Base-by-base conservation (phyloP, 345 rosid species). In the Arabidopsis suecica region DNA sequence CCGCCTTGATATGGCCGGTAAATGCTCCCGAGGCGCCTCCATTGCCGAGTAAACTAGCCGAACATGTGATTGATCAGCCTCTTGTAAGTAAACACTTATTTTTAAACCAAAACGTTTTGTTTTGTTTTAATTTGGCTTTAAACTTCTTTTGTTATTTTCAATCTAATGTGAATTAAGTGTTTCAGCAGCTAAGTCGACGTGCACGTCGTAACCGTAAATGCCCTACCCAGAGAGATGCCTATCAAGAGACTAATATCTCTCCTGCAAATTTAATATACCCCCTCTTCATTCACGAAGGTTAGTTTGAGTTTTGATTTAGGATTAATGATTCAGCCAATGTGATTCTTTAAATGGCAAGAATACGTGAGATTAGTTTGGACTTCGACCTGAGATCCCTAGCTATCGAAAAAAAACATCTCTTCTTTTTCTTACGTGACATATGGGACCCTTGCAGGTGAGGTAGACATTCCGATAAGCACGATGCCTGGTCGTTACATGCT, bases 401-500 rank as follows among this genome's bases (percentile, higher is more conserved):
- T 28, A 28, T 28, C 30, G 30, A 28, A 28, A 28, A 28, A 2
- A 28, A 28, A 2, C 3, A 28, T 20, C 22, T 28, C 30, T 28
- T 28, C 30, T 2, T 28, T 28, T 28, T 28, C 30, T 28, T 28
- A 28, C 32, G 38, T 36, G 38, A 36, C 9, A 36, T 30, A 36
- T 56, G 33, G 16, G 20, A 47, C 13, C 63, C 61, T 66, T 77
- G 61, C 78, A 91, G 98, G 98, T 62, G 93, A 87, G 76, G 89
- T 88, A 71, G 97, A 94, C 56, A 84, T 91, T 13, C 97, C 96
- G 3, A 94, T 94, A 80, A 89, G 86, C 79, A 88, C 96, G 33
- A 94, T 94, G 98, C 97, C 98, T 9, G 97, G 97, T 69, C 83
- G 96, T 73, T 90, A 87, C 60, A 90, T 89, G 83, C 93, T 94